Evolutionary conservation across 2,329 filamentous ascomycete species (phyloP).

Genomic region (Diaporthe nobilis): DNA sequence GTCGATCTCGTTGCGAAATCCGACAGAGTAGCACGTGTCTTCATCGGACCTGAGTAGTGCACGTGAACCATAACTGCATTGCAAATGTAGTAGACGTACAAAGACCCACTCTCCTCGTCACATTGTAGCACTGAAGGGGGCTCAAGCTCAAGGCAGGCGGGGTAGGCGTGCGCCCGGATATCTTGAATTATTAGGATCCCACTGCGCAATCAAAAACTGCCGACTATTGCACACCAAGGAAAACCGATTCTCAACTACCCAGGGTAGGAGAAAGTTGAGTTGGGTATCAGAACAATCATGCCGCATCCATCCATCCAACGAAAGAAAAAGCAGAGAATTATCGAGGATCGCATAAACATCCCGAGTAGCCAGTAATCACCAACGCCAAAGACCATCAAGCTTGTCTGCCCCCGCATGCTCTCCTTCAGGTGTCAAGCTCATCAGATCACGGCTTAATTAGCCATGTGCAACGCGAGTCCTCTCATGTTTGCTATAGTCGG

Average conservation of each 20-base stretch:
- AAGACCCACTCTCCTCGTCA: neutral
- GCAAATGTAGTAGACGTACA: neutral
- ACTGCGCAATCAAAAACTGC: neutral
- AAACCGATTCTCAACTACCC: constrained; percentile 4
- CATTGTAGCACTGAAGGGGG: neutral
- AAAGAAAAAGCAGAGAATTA: neutral
- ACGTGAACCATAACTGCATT: neutral
- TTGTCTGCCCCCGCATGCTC: neutral
- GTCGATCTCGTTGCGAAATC: neutral
- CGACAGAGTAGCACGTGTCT: neutral
- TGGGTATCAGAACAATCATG: constrained; percentile 22
- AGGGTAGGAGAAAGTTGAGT: neutral
- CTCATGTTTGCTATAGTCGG: constrained; percentile 17
- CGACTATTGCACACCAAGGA: neutral
- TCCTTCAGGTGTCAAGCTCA: neutral
- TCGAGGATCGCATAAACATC: neutral
- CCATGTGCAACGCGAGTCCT: neutral
- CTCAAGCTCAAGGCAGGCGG: neutral
- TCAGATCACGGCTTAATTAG: neutral
- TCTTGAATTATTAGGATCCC: neutral
- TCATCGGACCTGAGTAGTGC: neutral
- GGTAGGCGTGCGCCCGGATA: constrained; percentile 1
- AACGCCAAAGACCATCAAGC: neutral
- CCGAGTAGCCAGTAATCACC: neutral
- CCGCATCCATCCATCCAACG: neutral